Percentiles rank a stretch among this genome's conserved stretches.
Conservation (phyloP, 768 basidiomycete species). For the Gymnopilus dilepis region DNA sequence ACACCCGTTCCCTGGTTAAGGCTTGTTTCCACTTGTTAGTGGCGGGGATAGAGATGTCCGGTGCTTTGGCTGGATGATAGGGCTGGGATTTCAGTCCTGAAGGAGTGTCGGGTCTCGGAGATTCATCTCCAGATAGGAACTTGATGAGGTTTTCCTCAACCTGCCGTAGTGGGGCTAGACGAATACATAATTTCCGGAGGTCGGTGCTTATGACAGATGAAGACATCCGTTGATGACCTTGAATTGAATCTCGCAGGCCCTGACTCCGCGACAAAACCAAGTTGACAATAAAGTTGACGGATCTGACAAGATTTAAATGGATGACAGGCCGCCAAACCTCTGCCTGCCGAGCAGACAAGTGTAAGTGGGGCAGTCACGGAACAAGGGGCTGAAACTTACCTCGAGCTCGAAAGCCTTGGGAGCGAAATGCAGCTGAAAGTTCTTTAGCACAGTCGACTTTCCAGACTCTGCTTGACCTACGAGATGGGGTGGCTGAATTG, state of each 20-base stretch:
- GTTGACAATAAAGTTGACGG: slow-evolving; percentile 45
- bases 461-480: slow-evolving; percentile 72
- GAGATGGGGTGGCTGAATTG: neutral
- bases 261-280: slow-evolving; percentile 31
- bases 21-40: slow-evolving; percentile 55
- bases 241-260: slow-evolving; percentile 23
- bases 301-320: slow-evolving; percentile 69
- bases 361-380: neutral
- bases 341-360: slow-evolving; percentile 32
- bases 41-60: slow-evolving; percentile 54
- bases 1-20: slow-evolving; percentile 39
- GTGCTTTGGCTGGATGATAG: slow-evolving; percentile 46
- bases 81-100: slow-evolving; percentile 18
- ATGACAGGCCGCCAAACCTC: slow-evolving; percentile 70
- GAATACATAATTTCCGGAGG: slow-evolving; percentile 51
- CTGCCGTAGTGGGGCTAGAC: slow-evolving; percentile 58
- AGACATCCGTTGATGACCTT: slow-evolving; percentile 23
- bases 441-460: slow-evolving; percentile 70
- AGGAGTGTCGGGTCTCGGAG: slow-evolving; percentile 12
- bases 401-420: slow-evolving; percentile 64
- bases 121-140: slow-evolving; percentile 41
- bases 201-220: slow-evolving; percentile 35
- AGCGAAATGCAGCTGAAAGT: slow-evolving; percentile 65
- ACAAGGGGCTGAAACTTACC: slow-evolving; percentile 29
- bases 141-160: slow-evolving; percentile 57